A percentile compares a stretch with the other conserved stretches of the same genome.
These are phyloP conservation scores for Beauveria sp. DNA, from an alignment of 2,329 filamentous ascomycete species.

Conservation along the genomic window DNA sequence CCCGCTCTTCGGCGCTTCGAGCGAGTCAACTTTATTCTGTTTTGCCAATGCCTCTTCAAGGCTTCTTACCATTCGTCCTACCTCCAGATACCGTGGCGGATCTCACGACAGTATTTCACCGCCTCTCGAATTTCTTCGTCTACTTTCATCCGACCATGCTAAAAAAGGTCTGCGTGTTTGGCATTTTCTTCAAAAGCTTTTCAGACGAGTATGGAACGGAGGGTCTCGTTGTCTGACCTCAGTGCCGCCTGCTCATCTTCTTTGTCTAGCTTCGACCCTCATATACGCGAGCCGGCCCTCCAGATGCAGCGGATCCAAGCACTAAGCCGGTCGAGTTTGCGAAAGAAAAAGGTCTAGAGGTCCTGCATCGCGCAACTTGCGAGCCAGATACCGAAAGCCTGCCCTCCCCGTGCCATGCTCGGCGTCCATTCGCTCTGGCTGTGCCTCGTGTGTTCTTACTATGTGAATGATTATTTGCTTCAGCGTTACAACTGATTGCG, in stretches of 20 bases:
- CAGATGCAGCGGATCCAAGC: slow-evolving; percentile 7
- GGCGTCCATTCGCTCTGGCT: not conserved
- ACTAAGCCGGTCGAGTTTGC: slow-evolving; percentile 5
- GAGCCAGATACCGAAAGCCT: not conserved
- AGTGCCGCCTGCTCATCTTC: not conserved
- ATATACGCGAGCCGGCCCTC: not conserved
- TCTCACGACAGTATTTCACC: not conserved
- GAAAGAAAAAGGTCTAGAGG: slow-evolving; percentile 9
- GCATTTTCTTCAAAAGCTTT: slow-evolving; percentile 11
- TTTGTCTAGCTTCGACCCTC: not conserved
- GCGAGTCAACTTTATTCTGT: not conserved
- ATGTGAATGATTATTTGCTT: not conserved
- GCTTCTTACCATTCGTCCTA: not conserved
- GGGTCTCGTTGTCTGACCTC: slow-evolving; percentile 8
- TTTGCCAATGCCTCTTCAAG: not conserved
- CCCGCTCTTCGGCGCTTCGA: not conserved
- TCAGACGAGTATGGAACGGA: not conserved
- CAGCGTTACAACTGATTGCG: not conserved
- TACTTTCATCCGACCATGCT: not conserved
- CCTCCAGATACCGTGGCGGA: not conserved
- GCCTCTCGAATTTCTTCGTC: not conserved
- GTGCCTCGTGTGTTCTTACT: not conserved
- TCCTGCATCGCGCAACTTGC: slow-evolving; percentile 2
- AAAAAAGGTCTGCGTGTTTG: not conserved
- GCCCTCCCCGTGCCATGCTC: not conserved